Evolutionary conservation across 2,329 filamentous ascomycete species (phyloP).

Genomic region (Aspergillus awamori): DNA sequence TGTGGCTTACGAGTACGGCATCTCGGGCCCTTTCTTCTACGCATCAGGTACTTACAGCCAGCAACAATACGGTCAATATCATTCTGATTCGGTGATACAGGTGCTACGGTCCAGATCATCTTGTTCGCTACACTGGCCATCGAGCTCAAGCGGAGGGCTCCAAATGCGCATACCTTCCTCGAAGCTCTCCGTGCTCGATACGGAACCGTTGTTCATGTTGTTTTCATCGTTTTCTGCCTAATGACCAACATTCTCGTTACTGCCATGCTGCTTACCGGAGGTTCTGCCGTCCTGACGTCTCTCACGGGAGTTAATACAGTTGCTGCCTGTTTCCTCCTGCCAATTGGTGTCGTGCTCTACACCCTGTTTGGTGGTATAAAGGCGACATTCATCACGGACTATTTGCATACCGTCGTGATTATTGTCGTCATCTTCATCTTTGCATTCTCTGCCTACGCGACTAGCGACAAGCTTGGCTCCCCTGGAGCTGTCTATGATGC

Average conservation of each 20-base stretch:
- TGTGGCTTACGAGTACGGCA: constrained; percentile 79
- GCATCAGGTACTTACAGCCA: constrained; percentile 56
- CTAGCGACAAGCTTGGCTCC: constrained; percentile 71
- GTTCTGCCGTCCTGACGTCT: constrained; percentile 71
- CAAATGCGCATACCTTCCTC: constrained; percentile 83
- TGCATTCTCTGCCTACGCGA: constrained; percentile 78
- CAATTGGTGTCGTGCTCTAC: constrained; percentile 78
- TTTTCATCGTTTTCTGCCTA: constrained; percentile 80
- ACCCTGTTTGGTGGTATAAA: constrained; percentile 78
- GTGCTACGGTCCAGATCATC: constrained; percentile 84
- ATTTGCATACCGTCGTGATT: constrained; percentile 74
- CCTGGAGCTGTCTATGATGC: constrained; percentile 78
- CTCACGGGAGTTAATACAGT: constrained; percentile 75
- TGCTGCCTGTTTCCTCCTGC: constrained; percentile 81
- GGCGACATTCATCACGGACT: constrained; percentile 83
- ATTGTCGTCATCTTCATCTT: constrained; percentile 86
- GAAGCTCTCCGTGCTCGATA: constrained; percentile 83
- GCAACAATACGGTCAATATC: constrained; percentile 47
- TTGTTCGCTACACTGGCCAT: constrained; percentile 90
- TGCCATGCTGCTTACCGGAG: constrained; percentile 84
- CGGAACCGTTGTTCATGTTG: constrained; percentile 70
- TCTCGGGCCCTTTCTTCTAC: constrained; percentile 68
- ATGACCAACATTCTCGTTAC: constrained; percentile 87
- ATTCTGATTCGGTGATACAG: constrained; percentile 31
- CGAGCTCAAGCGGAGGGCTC: constrained; percentile 81